Percentiles rank a stretch among this genome's conserved stretches.
Evolutionary conservation across 2,329 filamentous ascomycete genomes (phyloP).

Genomic region (Xylaria sp.): DNA sequence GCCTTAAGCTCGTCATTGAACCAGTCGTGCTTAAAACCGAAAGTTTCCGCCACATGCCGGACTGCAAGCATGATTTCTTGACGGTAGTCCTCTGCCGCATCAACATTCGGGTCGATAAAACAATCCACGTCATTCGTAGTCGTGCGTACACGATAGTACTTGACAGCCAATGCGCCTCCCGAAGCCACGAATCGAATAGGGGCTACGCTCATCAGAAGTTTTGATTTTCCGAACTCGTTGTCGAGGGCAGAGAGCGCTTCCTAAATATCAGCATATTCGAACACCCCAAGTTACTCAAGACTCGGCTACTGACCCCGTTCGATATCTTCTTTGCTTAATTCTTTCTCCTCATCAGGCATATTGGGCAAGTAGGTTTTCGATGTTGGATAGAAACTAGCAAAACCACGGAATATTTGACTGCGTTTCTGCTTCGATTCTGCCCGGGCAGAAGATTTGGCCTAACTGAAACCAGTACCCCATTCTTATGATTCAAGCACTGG

Average conservation of each 20-base stretch:
- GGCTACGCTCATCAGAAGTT: conserved; percentile 45
- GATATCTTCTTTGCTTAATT: conserved; percentile 18
- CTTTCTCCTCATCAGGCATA: neutral
- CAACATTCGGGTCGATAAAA: conserved; percentile 45
- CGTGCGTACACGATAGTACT: conserved; percentile 39
- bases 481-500: neutral
- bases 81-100: conserved; percentile 39
- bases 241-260: conserved; percentile 42
- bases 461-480: neutral
- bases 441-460: neutral
- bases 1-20: conserved; percentile 42
- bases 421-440: neutral
- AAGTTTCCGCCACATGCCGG: conserved; percentile 23
- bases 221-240: conserved; percentile 40
- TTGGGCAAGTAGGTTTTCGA: neutral
- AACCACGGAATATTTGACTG: neutral
- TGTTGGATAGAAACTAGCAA: neutral
- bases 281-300: neutral
- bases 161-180: conserved; percentile 43
- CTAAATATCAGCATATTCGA: neutral
- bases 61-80: conserved; percentile 37
- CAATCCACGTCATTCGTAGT: conserved; percentile 44
- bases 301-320: conserved; percentile 11
- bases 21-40: conserved; percentile 37
- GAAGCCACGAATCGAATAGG: conserved; percentile 45